Evolutionary conservation across 495 filamentous ascomycete genomes (phyloP).

Genomic region (Halenospora varia): DNA sequence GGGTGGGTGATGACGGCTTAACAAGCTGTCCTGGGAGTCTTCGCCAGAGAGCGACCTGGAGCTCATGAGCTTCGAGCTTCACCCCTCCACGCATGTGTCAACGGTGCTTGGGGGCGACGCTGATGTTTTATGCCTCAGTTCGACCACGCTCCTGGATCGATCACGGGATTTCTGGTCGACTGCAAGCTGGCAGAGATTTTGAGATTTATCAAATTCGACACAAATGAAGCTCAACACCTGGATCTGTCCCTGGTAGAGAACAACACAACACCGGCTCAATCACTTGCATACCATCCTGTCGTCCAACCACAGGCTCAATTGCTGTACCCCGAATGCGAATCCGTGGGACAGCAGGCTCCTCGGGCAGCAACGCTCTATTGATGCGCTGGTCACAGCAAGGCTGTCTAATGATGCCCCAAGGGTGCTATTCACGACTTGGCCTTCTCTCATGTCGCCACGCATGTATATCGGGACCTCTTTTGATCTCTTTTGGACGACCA

Average conservation of each 20-base stretch:
- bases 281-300: neutral
- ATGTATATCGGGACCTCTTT: neutral
- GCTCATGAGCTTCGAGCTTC: too few species aligned
- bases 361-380: slow-evolving; percentile 23
- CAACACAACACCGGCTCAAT: neutral
- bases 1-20: neutral
- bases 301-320: slow-evolving; percentile 11
- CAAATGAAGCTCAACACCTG: neutral
- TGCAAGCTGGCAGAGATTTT: too few species aligned
- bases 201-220: neutral
- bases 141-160: too few species aligned
- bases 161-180: too few species aligned
- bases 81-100: too few species aligned
- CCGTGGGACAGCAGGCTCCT: neutral
- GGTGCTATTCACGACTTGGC: slow-evolving; percentile 20
- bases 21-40: too few species aligned
- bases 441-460: slow-evolving; percentile 23
- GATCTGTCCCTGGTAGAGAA: neutral
- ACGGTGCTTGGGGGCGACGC: too few species aligned
- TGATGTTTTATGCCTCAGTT: neutral
- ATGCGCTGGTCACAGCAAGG: slow-evolving; percentile 23
- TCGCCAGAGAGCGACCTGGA: too few species aligned
- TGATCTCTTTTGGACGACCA: neutral
- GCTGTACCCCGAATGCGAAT: neutral
- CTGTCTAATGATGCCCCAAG: slow-evolving; percentile 10